Percentiles rank a stretch among this genome's conserved stretches.
These are phyloP conservation scores for Epichloe festucae DNA, from an alignment of 2,329 filamentous ascomycete genomes.

Conservation along the genomic window DNA sequence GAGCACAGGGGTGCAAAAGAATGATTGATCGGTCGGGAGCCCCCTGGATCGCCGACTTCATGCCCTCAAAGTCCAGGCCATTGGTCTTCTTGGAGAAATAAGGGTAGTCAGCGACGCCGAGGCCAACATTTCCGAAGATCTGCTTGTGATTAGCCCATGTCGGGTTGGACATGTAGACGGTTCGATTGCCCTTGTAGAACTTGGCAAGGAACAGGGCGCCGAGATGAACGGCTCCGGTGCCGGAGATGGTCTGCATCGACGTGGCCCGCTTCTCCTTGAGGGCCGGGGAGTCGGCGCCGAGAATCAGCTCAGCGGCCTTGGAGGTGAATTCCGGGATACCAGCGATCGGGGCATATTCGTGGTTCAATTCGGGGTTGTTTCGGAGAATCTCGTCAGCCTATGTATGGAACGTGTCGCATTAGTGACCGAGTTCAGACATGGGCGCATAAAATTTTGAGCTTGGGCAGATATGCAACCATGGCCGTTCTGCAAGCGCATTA, in stretches of 20 bases:
- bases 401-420: background rate
- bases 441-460: background rate
- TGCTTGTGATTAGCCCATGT: slow-evolving; percentile 99
- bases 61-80: slow-evolving; percentile 83
- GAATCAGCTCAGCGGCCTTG: slow-evolving; percentile 81
- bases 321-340: slow-evolving; percentile 75
- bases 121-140: slow-evolving; percentile 84
- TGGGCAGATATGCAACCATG: background rate
- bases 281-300: slow-evolving; percentile 69
- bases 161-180: slow-evolving; percentile 83
- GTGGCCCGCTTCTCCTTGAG: slow-evolving; percentile 69
- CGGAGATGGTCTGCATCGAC: slow-evolving; percentile 89
- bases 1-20: slow-evolving; percentile 86
- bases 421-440: background rate
- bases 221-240: slow-evolving; percentile 87
- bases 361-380: slow-evolving; percentile 81
- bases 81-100: slow-evolving; percentile 87
- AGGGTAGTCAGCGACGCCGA: slow-evolving; percentile 71
- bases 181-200: slow-evolving; percentile 67
- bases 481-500: background rate
- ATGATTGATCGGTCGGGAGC: slow-evolving; percentile 75
- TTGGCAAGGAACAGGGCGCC: slow-evolving; percentile 87
- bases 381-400: slow-evolving; percentile 85
- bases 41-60: slow-evolving; percentile 56
- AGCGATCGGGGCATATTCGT: slow-evolving; percentile 96